Base-by-base conservation (phyloP, 176 grass and related monocot genomes). In the Phoenix dactylifera region DNA sequence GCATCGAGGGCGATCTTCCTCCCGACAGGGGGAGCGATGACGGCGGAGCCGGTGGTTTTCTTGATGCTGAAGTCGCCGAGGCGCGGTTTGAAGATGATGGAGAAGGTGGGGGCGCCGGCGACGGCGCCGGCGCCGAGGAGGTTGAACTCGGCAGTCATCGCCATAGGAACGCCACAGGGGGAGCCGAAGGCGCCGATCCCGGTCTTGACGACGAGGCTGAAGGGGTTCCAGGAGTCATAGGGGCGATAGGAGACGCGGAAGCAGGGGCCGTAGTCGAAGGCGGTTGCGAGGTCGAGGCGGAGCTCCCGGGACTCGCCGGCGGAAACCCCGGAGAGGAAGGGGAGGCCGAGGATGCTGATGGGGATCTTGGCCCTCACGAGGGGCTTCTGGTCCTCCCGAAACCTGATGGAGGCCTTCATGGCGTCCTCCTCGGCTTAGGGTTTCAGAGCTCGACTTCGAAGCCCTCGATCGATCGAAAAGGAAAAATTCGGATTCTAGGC, bases 361-460 rank as follows among this genome's bases (percentile, higher is more conserved):
- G 83, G 91, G 14, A 95, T 77, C 68, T 87, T 95, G 35, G 83
- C 86, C 5, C 86, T 86, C 63, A 95, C 35, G 67, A 90, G 64
- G 18, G 83, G 80, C 17, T 81, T 76, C 48, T 81, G 74, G 14
- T 95, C 83, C 64, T 90, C 86, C 24, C 83, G 83, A 72, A 95
- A 87, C 68, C 82, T 87, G 86, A 95, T 74, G 49, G 86, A 95
- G 18, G 83, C 80, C 83, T 95, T 95, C 90, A 90, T 95, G 57
- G 15, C 17, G 4, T 59, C 57, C 35, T 44, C 35, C 35, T 1
- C 35, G 10, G 35, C 1, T 9, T 44, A 12, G 35, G 35, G 35
- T 44, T 44, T 44, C 10, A 44, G 9, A 44, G 7, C 1, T 9
- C 35, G 35, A 44, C 35, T 44, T 44, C 35, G 35, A 44, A 44